A percentile compares a stretch with the other conserved stretches of the same genome.
These are phyloP conservation scores for Fusarium sp. DNA, from an alignment of 2,329 filamentous ascomycete genomes.

Conservation along the genomic window DNA sequence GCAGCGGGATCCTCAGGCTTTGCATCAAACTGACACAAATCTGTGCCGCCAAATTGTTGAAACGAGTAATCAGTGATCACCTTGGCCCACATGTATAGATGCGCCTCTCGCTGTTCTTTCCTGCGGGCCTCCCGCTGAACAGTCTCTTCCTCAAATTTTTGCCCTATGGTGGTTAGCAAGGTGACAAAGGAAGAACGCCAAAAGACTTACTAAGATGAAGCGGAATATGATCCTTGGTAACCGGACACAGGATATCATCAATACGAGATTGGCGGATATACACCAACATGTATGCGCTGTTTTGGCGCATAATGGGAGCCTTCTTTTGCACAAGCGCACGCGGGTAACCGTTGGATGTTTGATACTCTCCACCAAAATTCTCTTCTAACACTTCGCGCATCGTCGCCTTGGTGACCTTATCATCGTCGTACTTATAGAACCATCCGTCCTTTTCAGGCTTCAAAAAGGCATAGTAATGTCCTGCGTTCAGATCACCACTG, in stretches of 20 bases:
- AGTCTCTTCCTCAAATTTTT: constrained; percentile 83
- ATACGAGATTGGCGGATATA: constrained; percentile 90
- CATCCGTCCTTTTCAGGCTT: constrained; percentile 92
- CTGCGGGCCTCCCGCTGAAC: constrained; percentile 77
- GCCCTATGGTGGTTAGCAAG: constrained; percentile 58
- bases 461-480: constrained; percentile 97
- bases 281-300: constrained; percentile 98
- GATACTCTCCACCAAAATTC: constrained; percentile 93
- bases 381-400: constrained; percentile 93
- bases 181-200: background rate
- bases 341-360: constrained; percentile 57
- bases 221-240: constrained; percentile 82
- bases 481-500: constrained; percentile 94
- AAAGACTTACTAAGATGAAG: constrained; percentile 74
- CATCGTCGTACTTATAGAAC: constrained; percentile 98
- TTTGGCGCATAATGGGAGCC: constrained; percentile 69
- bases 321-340: constrained; percentile 64
- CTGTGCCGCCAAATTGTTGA: constrained; percentile 82
- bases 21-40: constrained; percentile 77
- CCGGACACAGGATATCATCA: constrained; percentile 82
- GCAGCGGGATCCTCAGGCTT: constrained; percentile 73
- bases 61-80: constrained; percentile 87
- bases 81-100: constrained; percentile 87
- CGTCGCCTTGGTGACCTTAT: constrained; percentile 94
- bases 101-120: constrained; percentile 93